Base-by-base conservation (phyloP, 1,139 yeast genomes). In the Diutina sp. region DNA sequence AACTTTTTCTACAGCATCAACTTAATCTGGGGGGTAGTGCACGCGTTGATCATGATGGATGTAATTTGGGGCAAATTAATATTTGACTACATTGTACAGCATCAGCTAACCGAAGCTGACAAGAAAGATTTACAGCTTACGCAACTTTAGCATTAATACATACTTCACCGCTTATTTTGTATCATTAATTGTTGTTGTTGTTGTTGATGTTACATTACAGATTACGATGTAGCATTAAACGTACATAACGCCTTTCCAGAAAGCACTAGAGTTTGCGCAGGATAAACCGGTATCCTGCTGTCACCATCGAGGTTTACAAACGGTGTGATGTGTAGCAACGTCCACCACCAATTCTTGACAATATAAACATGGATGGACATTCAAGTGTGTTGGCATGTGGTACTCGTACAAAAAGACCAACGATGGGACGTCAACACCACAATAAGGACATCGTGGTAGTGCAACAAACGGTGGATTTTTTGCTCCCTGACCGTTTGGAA, bases 1-100 rank as follows among this genome's bases (percentile, higher is more conserved):
- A 93, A 93, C 71, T 93, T 93, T 74, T 93, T 90, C 73, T 93
- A 91, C 72, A 96, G 98, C 56, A 87, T 93, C 63, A 90, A 95
- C 28, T 77, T 93, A 60, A 87, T 87, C 3, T 87, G 91, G 72
- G 85, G 90, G 0, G 73, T 84, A 16, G 89, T 90, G 3, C 79
- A 90, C 63, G 83, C 84, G 0, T 70, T 89, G 45, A 74, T 89
- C 3, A 65, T 90, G 41, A 78, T 87, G 58, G 99, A 95, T 64
- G 79, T 89, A 61, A 71, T 86, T 12, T 91, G 98, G 97, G 89
- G 88, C 1, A 83, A 84, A 61, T 69, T 93, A 56, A 79, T 87
- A 46, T 69, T 73, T 55, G 97, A 90, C 63, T 90, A 86, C 68
- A 85, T 83, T 30, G n/a, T 30, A 4, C 53, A 50, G 35, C 53